A percentile compares a stretch with the other conserved stretches of the same genome.
phyloP scores from a whole-genome alignment of 129 eudicot species.

The Chrysanthemum makinoi region DNA sequence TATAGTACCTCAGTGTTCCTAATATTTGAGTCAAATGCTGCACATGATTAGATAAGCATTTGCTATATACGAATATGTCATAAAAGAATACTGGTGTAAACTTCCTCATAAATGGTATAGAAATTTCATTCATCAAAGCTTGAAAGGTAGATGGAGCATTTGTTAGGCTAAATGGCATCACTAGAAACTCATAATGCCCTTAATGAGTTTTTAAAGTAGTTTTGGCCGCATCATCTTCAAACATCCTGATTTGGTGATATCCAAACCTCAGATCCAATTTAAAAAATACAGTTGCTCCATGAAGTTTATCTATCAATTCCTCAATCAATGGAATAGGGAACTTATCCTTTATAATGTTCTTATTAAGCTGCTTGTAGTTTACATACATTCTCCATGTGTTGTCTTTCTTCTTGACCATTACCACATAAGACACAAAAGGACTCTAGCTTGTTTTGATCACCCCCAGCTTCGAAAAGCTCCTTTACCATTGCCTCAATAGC shows the following conservation, averaged over 20 bases:
- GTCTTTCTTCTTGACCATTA: background rate
- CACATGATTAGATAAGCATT: background rate
- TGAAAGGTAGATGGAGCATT: background rate
- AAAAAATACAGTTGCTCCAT: background rate
- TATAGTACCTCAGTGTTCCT: fast-evolving
- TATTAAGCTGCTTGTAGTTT: background rate
- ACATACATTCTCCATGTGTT: background rate
- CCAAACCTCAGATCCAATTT: too few species aligned
- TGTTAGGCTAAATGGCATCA: too few species aligned
- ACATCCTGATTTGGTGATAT: too few species aligned
- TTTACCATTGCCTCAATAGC: background rate
- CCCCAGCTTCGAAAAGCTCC: background rate
- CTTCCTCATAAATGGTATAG: background rate
- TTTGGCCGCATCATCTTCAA: too few species aligned
- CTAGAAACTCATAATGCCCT: too few species aligned
- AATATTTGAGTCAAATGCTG: background rate
- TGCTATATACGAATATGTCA: background rate
- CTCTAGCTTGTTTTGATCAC: background rate
- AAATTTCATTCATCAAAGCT: background rate
- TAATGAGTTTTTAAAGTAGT: too few species aligned
- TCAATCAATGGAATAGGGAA: background rate
- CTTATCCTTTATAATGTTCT: background rate
- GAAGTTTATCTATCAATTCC: background rate
- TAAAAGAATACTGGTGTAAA: background rate
- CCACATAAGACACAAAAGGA: background rate